phyloP scores from a whole-genome alignment of 495 filamentous ascomycete genomes.

The Aspergillus baeticus region DNA sequence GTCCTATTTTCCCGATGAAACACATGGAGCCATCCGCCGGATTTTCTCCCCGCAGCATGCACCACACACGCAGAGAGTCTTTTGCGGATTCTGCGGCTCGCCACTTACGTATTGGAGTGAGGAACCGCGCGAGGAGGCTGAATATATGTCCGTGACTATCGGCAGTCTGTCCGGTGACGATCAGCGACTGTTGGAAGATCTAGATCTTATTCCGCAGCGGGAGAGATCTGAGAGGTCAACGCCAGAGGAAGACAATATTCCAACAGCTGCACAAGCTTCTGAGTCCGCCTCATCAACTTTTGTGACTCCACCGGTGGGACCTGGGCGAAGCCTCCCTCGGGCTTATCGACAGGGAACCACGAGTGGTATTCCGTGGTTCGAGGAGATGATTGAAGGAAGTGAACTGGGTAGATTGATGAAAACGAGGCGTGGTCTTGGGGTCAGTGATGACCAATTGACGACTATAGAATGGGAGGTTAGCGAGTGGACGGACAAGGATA shows the following conservation, averaged over 20 bases:
- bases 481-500: conserved; percentile 67
- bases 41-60: conserved; percentile 63
- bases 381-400: conserved; percentile 74
- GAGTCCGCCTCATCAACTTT: conserved; percentile 18
- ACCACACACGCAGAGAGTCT: conserved; percentile 63
- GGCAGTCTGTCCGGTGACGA: conserved; percentile 67
- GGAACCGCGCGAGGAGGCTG: conserved; percentile 60
- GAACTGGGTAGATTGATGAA: conserved; percentile 64
- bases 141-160: conserved; percentile 73
- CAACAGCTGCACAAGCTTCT: conserved; percentile 14
- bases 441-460: conserved; percentile 55
- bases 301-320: conserved; percentile 23
- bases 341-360: conserved; percentile 35
- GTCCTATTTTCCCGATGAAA: conserved; percentile 77
- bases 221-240: conserved; percentile 8
- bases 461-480: conserved; percentile 81
- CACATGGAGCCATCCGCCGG: conserved; percentile 66
- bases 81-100: conserved; percentile 90
- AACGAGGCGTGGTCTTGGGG: conserved; percentile 51
- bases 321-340: conserved; percentile 19
- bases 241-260: conserved; percentile 26
- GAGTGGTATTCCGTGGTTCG: conserved; percentile 76
- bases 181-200: conserved; percentile 63
- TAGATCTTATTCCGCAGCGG: conserved; percentile 56
- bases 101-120: conserved; percentile 80